Evolutionary conservation across 75 land plant species (phyloP).

Genomic region (Azolla pinnata): DNA sequence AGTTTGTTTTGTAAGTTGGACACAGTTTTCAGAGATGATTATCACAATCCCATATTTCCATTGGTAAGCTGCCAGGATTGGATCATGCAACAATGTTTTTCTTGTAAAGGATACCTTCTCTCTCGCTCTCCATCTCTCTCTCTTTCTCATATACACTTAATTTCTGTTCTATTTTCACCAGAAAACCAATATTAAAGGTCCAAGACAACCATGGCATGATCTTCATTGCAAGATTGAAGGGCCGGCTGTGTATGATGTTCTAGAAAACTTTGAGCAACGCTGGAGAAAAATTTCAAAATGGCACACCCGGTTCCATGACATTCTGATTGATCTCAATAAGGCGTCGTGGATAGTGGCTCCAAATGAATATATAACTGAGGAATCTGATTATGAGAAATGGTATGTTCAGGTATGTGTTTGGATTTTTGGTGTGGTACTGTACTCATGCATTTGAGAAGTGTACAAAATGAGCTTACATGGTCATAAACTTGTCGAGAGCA

Average conservation of each 20-base stretch:
- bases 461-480: too few relatives aligned
- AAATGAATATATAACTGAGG: conserved; percentile 27
- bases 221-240: conserved; percentile 79
- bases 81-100: too few relatives aligned
- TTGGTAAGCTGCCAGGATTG: background rate
- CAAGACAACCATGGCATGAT: conserved; percentile 96
- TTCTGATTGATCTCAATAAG: conserved; percentile 49
- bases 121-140: too few relatives aligned
- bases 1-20: conserved; percentile 58
- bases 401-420: conserved; percentile 57
- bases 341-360: conserved; percentile 74
- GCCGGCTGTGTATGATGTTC: conserved; percentile 79
- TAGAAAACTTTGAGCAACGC: conserved; percentile 81
- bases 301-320: conserved; percentile 49
- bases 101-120: too few relatives aligned
- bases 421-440: too few relatives aligned
- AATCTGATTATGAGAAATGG: conserved; percentile 58
- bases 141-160: too few relatives aligned
- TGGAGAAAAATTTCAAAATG: conserved; percentile 61
- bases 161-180: background rate
- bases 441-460: too few relatives aligned
- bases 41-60: conserved; percentile 70
- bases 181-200: conserved; percentile 24
- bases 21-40: conserved; percentile 58
- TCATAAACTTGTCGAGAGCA: too few relatives aligned